A percentile compares a stretch with the other conserved stretches of the same genome.
These are phyloP conservation scores for Camellia oleifera DNA, from an alignment of 179 eudicot species.

Conservation along the genomic window DNA sequence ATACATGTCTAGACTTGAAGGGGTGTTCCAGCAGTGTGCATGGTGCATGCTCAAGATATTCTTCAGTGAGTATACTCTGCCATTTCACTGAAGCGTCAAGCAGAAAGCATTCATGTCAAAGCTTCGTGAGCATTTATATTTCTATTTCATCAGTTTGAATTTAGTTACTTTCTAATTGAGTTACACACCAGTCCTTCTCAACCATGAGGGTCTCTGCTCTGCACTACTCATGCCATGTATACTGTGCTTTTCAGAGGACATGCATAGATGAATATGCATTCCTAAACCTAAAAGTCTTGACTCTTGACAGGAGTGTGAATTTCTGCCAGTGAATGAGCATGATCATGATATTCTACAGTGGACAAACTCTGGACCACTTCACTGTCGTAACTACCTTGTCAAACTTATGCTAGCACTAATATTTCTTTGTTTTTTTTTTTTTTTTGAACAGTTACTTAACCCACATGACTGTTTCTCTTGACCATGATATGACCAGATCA, in stretches of 20 bases:
- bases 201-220: not conserved
- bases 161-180: not conserved
- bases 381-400: too few relatives aligned
- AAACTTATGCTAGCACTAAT: too few relatives aligned
- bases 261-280: not conserved
- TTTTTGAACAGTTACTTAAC: not conserved
- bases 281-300: not conserved
- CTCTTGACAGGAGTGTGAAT: not conserved
- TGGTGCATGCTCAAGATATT: too few relatives aligned
- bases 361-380: too few relatives aligned
- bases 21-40: not conserved
- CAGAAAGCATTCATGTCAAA: too few relatives aligned
- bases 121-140: too few relatives aligned
- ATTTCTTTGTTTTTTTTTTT: too few relatives aligned
- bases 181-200: not conserved
- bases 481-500: too few relatives aligned
- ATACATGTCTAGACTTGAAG: not conserved
- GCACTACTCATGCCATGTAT: not conserved
- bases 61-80: not conserved
- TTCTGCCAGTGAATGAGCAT: not conserved
- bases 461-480: too few relatives aligned
- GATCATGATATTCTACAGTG: not conserved
- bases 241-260: too few relatives aligned
- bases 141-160: too few relatives aligned
- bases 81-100: too few relatives aligned